A percentile compares a stretch with the other conserved stretches of the same genome.
Conservation (phyloP, 495 filamentous ascomycete genomes). For the Bryoglossum gracile region DNA sequence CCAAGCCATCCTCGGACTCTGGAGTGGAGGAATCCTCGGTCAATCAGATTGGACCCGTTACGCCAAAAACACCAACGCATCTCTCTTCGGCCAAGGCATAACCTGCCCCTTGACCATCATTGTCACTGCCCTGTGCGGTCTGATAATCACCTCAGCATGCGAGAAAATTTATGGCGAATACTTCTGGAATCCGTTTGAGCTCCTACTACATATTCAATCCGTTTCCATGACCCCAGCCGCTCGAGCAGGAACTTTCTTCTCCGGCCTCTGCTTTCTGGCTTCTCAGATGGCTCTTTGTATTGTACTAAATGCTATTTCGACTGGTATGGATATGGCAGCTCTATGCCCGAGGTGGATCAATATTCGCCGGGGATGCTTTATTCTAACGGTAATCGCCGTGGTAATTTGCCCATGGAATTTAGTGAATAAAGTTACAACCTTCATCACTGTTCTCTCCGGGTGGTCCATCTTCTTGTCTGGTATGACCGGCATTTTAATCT, state of each 20-base stretch:
- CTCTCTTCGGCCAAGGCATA: constrained; percentile 18
- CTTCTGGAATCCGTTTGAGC: constrained; percentile 33
- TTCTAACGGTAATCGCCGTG: constrained; percentile 38
- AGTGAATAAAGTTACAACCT: constrained; percentile 40
- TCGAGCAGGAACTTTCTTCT: constrained; percentile 32
- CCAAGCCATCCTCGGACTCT: constrained; percentile 17
- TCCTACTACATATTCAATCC: constrained; percentile 21
- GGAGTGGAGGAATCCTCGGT: constrained; percentile 20
- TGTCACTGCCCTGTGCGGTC: constrained; percentile 24
- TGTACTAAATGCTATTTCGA: constrained; percentile 32
- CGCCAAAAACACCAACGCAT: constrained; percentile 17
- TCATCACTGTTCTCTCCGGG: constrained; percentile 41
- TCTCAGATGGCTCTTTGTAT: constrained; percentile 32
- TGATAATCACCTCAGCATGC: constrained; percentile 32
- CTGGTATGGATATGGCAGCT: constrained; percentile 40
- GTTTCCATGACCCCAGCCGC: constrained; percentile 23
- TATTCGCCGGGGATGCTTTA: constrained; percentile 39
- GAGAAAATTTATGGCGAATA: constrained; percentile 34
- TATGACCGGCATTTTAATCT: constrained; percentile 34
- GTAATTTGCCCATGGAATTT: constrained; percentile 45
- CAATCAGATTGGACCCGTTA: constrained; percentile 24
- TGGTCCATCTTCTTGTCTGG: constrained; percentile 44
- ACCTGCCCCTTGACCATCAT: constrained; percentile 20
- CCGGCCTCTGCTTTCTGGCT: constrained; percentile 26
- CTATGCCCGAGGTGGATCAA: constrained; percentile 43